phyloP scores from a whole-genome alignment of 1,284 basidiomycete genomes.

The Irpex lacteus region DNA sequence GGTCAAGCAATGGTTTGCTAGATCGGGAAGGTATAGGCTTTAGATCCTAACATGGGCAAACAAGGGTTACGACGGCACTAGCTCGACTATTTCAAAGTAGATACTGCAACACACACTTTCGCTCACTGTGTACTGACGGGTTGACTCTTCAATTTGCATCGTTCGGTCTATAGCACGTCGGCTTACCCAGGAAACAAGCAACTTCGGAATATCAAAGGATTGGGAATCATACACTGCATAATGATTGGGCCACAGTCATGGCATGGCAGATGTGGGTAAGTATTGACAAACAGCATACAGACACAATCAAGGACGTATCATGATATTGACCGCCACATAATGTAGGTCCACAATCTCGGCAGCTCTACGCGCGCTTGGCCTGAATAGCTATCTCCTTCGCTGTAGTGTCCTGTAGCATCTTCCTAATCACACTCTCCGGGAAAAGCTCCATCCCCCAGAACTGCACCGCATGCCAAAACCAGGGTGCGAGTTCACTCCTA shows the following conservation, averaged over 20 bases:
- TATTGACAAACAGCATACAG: too few relatives aligned
- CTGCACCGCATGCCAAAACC: slow-evolving; percentile 14
- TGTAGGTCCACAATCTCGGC: not conserved
- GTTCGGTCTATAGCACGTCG: too few relatives aligned
- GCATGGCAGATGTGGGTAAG: too few relatives aligned
- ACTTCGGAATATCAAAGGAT: too few relatives aligned
- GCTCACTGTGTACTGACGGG: too few relatives aligned
- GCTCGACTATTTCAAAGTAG: too few relatives aligned
- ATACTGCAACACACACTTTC: too few relatives aligned
- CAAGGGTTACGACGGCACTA: not conserved
- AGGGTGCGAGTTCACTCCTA: slow-evolving; percentile 6
- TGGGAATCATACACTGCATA: too few relatives aligned
- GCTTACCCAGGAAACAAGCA: too few relatives aligned
- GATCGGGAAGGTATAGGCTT: not conserved
- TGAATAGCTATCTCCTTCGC: not conserved
- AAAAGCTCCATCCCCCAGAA: slow-evolving; percentile 3
- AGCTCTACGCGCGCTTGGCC: not conserved
- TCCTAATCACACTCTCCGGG: slow-evolving; percentile 3
- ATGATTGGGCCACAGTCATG: too few relatives aligned
- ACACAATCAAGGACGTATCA: too few relatives aligned
- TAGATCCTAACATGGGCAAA: not conserved
- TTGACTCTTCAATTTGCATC: too few relatives aligned
- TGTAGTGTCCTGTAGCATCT: not conserved
- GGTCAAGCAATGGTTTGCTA: not conserved
- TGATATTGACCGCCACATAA: not conserved